Evolutionary conservation across 139 green algal genomes (phyloP).

Genomic region (Chlorella sorokiniana): DNA sequence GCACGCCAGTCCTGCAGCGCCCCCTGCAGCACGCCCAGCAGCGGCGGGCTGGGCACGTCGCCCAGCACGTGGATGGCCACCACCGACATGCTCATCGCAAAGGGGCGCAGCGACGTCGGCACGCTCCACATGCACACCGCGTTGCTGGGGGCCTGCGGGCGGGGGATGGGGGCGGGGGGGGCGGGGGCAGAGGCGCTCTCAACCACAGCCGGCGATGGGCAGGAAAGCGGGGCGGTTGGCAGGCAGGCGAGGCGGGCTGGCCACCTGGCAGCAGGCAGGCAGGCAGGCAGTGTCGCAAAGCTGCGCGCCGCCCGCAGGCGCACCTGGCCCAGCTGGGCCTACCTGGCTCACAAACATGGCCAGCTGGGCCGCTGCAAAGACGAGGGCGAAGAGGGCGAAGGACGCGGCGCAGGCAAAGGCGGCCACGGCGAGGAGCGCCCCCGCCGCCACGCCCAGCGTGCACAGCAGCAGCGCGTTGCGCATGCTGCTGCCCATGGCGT

Average conservation of each 20-base stretch:
- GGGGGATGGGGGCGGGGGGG: no score
- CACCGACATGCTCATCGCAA: constrained; percentile 81
- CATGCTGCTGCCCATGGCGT: constrained; percentile 74
- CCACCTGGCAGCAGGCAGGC: no score
- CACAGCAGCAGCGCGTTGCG: constrained; percentile 69
- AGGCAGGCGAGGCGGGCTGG: no score
- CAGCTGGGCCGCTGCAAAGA: constrained; percentile 75
- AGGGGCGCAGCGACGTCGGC: constrained; percentile 74
- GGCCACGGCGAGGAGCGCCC: constrained; percentile 58
- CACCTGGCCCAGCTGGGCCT: neutral
- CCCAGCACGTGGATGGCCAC: constrained; percentile 91
- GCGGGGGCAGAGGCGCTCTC: no score
- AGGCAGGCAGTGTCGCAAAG: no score
- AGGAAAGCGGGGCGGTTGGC: no score
- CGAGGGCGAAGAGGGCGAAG: constrained; percentile 62
- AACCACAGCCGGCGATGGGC: no score
- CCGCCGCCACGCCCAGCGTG: constrained; percentile 45
- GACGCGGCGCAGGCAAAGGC: constrained; percentile 57
- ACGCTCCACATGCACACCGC: constrained; percentile 88
- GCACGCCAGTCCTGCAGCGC: constrained; percentile 52
- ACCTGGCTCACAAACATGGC: constrained; percentile 77
- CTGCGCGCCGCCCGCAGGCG: no score
- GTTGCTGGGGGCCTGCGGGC: constrained; percentile 76
- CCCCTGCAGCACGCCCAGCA: constrained; percentile 81
- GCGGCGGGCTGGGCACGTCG: constrained; percentile 90